Evolutionary conservation across 768 basidiomycete genomes (phyloP).

Genomic region (Suillus paluster): DNA sequence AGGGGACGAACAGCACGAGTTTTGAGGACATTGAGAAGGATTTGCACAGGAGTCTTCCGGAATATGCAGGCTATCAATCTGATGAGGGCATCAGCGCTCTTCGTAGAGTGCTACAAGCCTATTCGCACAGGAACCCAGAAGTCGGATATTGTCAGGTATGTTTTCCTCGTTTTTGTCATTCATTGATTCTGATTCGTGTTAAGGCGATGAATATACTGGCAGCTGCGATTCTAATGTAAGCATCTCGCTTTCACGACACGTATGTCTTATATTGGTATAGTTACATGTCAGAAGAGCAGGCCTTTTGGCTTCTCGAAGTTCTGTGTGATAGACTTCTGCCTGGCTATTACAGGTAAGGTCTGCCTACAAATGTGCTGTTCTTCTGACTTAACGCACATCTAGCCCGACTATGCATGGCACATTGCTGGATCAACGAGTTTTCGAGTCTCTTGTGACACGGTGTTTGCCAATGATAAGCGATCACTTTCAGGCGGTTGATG

Average conservation of each 20-base stretch:
- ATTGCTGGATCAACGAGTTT: conserved; percentile 96
- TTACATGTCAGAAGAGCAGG: conserved; percentile 99
- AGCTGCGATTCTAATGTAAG: conserved; percentile 91
- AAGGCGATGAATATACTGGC: conserved; percentile 98
- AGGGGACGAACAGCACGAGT: conserved; percentile 79
- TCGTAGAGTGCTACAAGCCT: conserved; percentile 90
- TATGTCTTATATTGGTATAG: conserved; percentile 44
- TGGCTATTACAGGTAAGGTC: conserved; percentile 90
- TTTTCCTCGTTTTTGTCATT: not conserved
- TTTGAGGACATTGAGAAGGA: conserved; percentile 99
- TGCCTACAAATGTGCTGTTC: not conserved
- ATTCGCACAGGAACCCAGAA: conserved; percentile 94
- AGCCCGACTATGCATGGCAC: conserved; percentile 99
- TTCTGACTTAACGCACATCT: conserved; percentile 11
- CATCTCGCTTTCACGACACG: conserved; percentile 8
- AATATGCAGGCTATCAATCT: conserved; percentile 94
- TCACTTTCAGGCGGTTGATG: conserved; percentile 88
- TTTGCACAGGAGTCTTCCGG: conserved; percentile 91
- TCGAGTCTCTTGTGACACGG: conserved; percentile 89
- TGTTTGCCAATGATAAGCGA: conserved; percentile 94
- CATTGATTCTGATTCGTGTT: conserved; percentile 7
- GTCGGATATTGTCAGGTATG: conserved; percentile 91
- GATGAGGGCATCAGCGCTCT: conserved; percentile 85
- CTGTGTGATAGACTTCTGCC: conserved; percentile 94
- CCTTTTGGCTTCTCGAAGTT: conserved; percentile 96